Conservation (phyloP, 1,284 basidiomycete genomes). For the Butyriboletus appendiculatus region DNA sequence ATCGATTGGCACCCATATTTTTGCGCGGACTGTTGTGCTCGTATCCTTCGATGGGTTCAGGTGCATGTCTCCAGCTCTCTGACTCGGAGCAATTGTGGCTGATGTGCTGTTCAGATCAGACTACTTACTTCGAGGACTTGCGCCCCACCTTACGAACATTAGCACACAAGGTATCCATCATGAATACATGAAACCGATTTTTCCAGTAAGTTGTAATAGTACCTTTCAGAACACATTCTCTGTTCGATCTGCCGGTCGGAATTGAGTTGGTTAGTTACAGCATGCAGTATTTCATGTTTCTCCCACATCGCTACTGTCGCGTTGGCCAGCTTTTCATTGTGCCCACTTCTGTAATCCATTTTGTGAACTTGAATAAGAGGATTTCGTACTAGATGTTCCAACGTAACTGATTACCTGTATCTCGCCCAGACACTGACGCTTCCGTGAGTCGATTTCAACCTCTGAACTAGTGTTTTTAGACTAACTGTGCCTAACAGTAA, state of each 20-base stretch:
- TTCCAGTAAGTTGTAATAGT: constrained; percentile 59
- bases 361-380: background rate
- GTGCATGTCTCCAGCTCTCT: constrained; percentile 1
- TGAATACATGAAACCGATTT: constrained; percentile 82
- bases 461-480: background rate
- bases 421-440: constrained; percentile 75
- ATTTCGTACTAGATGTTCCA: background rate
- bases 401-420: constrained; percentile 3
- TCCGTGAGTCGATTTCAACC: constrained; percentile 52
- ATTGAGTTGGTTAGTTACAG: background rate
- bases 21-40: constrained; percentile 75
- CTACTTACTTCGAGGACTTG: constrained; percentile 75
- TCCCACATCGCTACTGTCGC: background rate
- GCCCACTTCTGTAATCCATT: background rate
- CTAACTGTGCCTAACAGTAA: constrained; percentile 49
- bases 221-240: background rate
- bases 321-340: background rate
- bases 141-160: constrained; percentile 73
- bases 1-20: constrained; percentile 74
- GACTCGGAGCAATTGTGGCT: background rate
- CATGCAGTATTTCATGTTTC: background rate
- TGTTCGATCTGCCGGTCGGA: background rate
- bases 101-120: constrained; percentile 49
- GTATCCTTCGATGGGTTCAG: constrained; percentile 82
- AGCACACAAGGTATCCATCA: constrained; percentile 75